These are phyloP conservation scores for Hypoxylon sp. DNA, from an alignment of 2,329 filamentous ascomycete species.

Conservation along the genomic window DNA sequence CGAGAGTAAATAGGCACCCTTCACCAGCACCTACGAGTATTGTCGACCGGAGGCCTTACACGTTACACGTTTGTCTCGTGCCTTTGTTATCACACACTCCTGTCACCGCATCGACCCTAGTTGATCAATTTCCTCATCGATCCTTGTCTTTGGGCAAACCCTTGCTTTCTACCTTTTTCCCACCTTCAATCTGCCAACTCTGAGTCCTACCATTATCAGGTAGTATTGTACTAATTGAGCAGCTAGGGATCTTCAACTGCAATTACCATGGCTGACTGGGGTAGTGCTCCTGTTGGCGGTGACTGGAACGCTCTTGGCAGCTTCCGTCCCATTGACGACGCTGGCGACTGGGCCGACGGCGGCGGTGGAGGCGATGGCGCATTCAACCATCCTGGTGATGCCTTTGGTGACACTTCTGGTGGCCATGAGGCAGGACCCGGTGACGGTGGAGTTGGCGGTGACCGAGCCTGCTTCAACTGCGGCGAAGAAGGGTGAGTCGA, in stretches of 20 bases:
- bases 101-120: background rate
- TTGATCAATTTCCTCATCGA: background rate
- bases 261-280: constrained; percentile 32
- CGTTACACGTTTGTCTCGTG: background rate
- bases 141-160: background rate
- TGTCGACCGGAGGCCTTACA: background rate
- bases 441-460: constrained; percentile 39
- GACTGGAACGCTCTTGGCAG: background rate
- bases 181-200: background rate
- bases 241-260: constrained; percentile 6
- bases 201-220: background rate
- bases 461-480: constrained; percentile 68
- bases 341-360: background rate
- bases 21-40: background rate
- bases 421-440: constrained; percentile 18
- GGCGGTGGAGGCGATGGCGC: background rate
- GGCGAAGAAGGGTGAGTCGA: constrained; percentile 62
- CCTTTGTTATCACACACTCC: background rate
- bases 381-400: background rate
- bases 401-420: background rate
- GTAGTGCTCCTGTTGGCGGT: background rate
- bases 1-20: background rate
- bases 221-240: constrained; percentile 11
- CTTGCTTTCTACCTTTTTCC: background rate
- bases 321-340: background rate